phyloP scores from a whole-genome alignment of 73 alveolate species.

The Blepharisma stoltei region DNA sequence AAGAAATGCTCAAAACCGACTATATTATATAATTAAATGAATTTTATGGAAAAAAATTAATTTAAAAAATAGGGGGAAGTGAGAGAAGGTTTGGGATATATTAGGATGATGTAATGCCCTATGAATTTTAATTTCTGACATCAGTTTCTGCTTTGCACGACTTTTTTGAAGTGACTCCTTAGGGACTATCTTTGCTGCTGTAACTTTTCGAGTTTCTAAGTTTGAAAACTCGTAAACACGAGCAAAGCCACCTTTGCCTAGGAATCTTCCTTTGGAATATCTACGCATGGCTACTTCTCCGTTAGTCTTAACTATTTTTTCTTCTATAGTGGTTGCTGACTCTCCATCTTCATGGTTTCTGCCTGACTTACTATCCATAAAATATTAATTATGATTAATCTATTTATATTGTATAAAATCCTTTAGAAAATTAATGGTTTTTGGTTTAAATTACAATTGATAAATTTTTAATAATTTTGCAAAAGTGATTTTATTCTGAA shows the following conservation, averaged over 20 bases:
- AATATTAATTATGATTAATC: too few relatives aligned
- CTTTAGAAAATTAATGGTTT: too few relatives aligned
- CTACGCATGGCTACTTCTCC: slow-evolving; percentile 64
- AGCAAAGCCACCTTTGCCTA: slow-evolving; percentile 85
- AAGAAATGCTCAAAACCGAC: slow-evolving; percentile 95
- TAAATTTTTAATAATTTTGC: too few relatives aligned
- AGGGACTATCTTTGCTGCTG: slow-evolving; percentile 81
- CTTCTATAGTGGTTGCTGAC: slow-evolving; percentile 56
- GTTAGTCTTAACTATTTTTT: slow-evolving; percentile 66
- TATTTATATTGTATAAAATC: too few relatives aligned
- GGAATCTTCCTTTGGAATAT: slow-evolving; percentile 58
- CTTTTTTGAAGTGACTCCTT: slow-evolving; percentile 62
- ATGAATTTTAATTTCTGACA: slow-evolving; percentile 93
- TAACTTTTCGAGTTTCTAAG: slow-evolving; percentile 56
- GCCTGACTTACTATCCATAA: too few relatives aligned
- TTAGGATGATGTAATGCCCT: slow-evolving; percentile 73
- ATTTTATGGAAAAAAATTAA: too few relatives aligned
- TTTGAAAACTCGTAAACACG: slow-evolving; percentile 61
- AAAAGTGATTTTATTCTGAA: too few relatives aligned
- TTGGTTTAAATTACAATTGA: too few relatives aligned
- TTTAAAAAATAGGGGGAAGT: too few relatives aligned
- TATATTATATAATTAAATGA: too few relatives aligned
- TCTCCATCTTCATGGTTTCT: slow-evolving; percentile 9
- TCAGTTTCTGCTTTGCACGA: slow-evolving; percentile 38
- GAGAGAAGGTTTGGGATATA: too few relatives aligned